Percentiles rank a stretch among this genome's conserved stretches.
phyloP scores from a whole-genome alignment of 495 filamentous ascomycete species.

The Cudoniella acicularis region DNA sequence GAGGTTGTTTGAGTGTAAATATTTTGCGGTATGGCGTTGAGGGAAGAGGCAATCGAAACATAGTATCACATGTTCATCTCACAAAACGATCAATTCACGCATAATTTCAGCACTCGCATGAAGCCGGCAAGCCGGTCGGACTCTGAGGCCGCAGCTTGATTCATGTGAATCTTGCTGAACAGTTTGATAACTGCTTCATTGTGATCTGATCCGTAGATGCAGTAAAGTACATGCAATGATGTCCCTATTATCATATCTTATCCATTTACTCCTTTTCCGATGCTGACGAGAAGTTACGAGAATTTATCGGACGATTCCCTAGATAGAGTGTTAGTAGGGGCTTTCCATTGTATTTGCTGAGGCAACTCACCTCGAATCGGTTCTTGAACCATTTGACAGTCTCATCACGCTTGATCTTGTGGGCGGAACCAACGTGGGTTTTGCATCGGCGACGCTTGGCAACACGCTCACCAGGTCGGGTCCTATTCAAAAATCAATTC shows the following conservation, averaged over 20 bases:
- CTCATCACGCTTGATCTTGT: conserved; percentile 90
- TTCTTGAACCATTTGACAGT: conserved; percentile 99
- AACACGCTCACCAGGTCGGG: conserved; percentile 96
- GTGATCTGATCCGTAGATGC: conserved; percentile 32
- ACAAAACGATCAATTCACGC: too few species aligned
- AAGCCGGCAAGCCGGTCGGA: conserved; percentile 64
- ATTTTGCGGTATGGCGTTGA: too few species aligned
- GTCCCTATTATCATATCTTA: conserved; percentile 26
- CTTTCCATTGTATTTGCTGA: conserved; percentile 46
- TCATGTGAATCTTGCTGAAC: conserved; percentile 39
- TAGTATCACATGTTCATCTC: too few species aligned
- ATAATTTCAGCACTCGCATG: conserved; percentile 12
- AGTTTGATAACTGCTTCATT: conserved; percentile 39
- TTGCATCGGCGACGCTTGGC: conserved; percentile 89
- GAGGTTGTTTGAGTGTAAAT: too few species aligned
- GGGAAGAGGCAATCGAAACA: too few species aligned
- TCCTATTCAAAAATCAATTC: conserved; percentile 9
- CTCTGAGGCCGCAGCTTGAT: conserved; percentile 58
- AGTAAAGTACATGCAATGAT: conserved; percentile 30
- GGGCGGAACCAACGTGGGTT: conserved; percentile 76
- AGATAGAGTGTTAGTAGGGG: not conserved
- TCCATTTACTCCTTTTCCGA: conserved; percentile 32
- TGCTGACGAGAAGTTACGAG: conserved; percentile 24
- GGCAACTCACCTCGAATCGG: conserved; percentile 97
- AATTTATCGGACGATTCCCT: conserved; percentile 30